Base-by-base conservation (phyloP, 768 basidiomycete species). In the Bullera alba region DNA sequence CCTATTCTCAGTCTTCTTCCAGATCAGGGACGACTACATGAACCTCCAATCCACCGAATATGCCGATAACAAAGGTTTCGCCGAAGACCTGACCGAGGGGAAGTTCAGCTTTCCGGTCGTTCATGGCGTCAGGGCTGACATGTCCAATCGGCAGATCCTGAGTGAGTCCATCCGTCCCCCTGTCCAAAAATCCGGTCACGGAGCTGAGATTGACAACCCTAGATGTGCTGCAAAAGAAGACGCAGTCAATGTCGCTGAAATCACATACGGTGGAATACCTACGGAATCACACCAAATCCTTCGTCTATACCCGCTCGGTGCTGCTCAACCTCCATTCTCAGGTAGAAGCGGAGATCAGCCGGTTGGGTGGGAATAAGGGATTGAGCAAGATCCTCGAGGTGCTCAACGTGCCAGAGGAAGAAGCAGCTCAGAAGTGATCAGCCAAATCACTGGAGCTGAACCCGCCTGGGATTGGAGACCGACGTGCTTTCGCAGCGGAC, bases 51-150 rank as follows among this genome's bases (percentile, higher is more conserved):
- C 86, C 42, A 79, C 80, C 16, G 57, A 93, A 88, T 96, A 96
- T 65, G 76, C 82, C 2, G 79, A 80, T 36, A 86, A 77, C 64
- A 78, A 78, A 53, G 76, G 76, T 2, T 93, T 87, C 70, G 87
- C 86, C 0, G 92, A 97, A 72, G 93, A 97, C 67, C 76, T 97
- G 14, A 85, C 87, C 0, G 93, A 96, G 74, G 93, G 93, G 5
- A 97, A 97, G 71, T 97, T 97, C 76, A 92, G 88, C 3, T 97
- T 97, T 74, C 92, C 91, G 0, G 78, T 96, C 27, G 83, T 97
- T 0, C 93, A 96, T 70, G 83, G 86, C 17, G 83, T 96, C 41
- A 82, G 85, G 26, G 80, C 86, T 5, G 82, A 90, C 65, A 77
- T 76, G 10, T 78, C 82, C 0, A 89, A 88, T 71, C 79, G 82